A percentile compares a stretch with the other conserved stretches of the same genome.
These are phyloP conservation scores for Colletotrichum navitas DNA, from an alignment of 2,329 filamentous ascomycete species.

Conservation along the genomic window DNA sequence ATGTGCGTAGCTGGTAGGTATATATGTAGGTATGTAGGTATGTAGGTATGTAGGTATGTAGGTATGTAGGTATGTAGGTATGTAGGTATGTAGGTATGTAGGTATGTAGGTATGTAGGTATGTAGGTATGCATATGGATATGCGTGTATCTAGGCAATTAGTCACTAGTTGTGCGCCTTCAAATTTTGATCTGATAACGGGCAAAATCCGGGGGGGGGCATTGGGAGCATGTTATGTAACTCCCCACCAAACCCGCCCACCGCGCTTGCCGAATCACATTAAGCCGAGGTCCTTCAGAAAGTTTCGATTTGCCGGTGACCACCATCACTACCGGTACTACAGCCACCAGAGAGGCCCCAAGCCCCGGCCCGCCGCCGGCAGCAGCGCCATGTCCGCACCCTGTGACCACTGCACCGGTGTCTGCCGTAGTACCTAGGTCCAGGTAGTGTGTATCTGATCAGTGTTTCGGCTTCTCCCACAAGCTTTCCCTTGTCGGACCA, in stretches of 20 bases:
- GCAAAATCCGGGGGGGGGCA: conserved; percentile 26
- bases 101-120: too few relatives aligned
- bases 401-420: conserved; percentile 4
- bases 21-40: too few relatives aligned
- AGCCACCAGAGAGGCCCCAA: not conserved
- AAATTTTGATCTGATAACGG: conserved; percentile 38
- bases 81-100: too few relatives aligned
- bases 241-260: conserved; percentile 10
- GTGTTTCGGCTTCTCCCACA: not conserved
- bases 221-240: not conserved
- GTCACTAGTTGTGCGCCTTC: not conserved
- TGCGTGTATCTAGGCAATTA: too few relatives aligned
- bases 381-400: not conserved
- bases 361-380: conserved; percentile 12
- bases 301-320: conserved; percentile 1
- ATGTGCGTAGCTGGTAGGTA: too few relatives aligned
- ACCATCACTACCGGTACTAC: not conserved
- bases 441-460: not conserved
- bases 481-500: not conserved
- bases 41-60: too few relatives aligned
- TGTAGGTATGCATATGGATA: too few relatives aligned
- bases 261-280: conserved; percentile 38
- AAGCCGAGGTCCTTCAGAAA: conserved; percentile 31
- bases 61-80: not conserved
- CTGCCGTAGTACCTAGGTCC: not conserved